Evolutionary conservation across 768 basidiomycete genomes (phyloP), one percentile per base, ranked within the genome.

Genomic region (Paxillus ammoniavirescens): DNA sequence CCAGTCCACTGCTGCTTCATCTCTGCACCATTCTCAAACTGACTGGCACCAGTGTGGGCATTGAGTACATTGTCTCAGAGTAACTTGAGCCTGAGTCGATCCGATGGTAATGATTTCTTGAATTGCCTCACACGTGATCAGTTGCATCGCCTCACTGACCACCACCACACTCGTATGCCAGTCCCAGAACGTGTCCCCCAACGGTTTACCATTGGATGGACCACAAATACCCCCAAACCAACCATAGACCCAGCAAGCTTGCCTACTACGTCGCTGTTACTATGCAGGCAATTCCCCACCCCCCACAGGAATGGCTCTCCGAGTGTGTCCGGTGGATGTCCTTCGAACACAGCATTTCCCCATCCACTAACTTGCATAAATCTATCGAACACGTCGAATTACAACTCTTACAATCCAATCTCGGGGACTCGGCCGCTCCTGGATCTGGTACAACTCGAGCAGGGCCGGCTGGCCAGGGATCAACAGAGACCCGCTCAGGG

Each of bases 401-500:
- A 5, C 91, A 93, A 63, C 78, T 92, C 15, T 77, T 93, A 8
- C 76, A 83, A 54, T 93, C 91, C 0, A 81, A 83, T 62, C 78
- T 93, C 44, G 60, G 65, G 10, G 89, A 91, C 65, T 92, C 89
- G 6, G 91, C 86, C 77, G 65, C 82, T 0, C 74, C 73, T 17
- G 82, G 83, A 0, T 89, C 91, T 0, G 91, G 91, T 1, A 9
- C 23, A 42, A 21, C 57, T n/a, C 58, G 54, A 2, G 53, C 47
- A 13, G 60, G 45, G 40, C 47, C 8, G 26, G 47, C 38, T 42
- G 13, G 37, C 14, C 14, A 53, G 35, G 14, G 46, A 7, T 41
- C 52, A 10, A 2, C 13, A 10, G 26, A 30, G 14, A 10, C 59
- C 49, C 3, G 44, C n/a, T 8, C 58, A 41, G 7, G 50, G 14